Evolutionary conservation across 805 yeast genomes (phyloP).

Genomic region (Cyberlindnera sargentensis): DNA sequence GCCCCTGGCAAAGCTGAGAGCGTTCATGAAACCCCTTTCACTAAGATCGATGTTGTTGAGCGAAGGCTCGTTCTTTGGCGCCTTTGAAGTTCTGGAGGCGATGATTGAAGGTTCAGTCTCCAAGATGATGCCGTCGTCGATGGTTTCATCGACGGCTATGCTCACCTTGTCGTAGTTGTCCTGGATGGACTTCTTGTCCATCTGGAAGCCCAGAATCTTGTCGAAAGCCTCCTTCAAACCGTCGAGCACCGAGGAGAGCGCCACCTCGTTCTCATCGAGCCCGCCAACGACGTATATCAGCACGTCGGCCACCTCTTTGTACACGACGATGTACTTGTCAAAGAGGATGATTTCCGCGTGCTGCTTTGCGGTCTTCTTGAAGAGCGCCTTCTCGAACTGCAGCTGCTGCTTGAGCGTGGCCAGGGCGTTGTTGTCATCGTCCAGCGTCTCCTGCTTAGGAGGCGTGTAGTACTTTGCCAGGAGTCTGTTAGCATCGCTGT

Average conservation of each 20-base stretch:
- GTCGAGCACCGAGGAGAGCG: slow-evolving; percentile 65
- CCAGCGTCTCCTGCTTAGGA: slow-evolving; percentile 30
- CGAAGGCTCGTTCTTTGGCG: slow-evolving; percentile 66
- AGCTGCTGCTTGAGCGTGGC: slow-evolving; percentile 52
- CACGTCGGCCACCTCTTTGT: slow-evolving; percentile 77
- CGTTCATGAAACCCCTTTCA: slow-evolving; percentile 74
- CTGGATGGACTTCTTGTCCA: slow-evolving; percentile 72
- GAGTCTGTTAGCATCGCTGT: slow-evolving; percentile 71
- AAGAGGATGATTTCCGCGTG: slow-evolving; percentile 74
- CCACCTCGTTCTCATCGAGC: slow-evolving; percentile 77
- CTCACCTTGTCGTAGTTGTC: slow-evolving; percentile 83
- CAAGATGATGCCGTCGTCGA: slow-evolving; percentile 89
- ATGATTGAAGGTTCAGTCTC: slow-evolving; percentile 86
- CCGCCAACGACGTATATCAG: slow-evolving; percentile 66
- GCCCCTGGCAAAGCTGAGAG: slow-evolving; percentile 82
- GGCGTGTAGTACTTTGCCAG: slow-evolving; percentile 79
- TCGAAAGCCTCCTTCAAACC: slow-evolving; percentile 81
- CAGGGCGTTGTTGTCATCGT: slow-evolving; percentile 20
- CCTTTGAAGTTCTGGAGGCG: slow-evolving; percentile 84
- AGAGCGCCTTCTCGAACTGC: slow-evolving; percentile 67
- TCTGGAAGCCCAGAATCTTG: slow-evolving; percentile 54
- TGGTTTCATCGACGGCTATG: slow-evolving; percentile 82
- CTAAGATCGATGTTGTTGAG: slow-evolving; percentile 55
- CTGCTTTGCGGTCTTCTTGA: slow-evolving; percentile 70
- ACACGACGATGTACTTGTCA: slow-evolving; percentile 76